A percentile compares a stretch with the other conserved stretches of the same genome.
These are phyloP conservation scores for Epichloe scottii DNA, from an alignment of 2,329 filamentous ascomycete genomes.

Conservation along the genomic window DNA sequence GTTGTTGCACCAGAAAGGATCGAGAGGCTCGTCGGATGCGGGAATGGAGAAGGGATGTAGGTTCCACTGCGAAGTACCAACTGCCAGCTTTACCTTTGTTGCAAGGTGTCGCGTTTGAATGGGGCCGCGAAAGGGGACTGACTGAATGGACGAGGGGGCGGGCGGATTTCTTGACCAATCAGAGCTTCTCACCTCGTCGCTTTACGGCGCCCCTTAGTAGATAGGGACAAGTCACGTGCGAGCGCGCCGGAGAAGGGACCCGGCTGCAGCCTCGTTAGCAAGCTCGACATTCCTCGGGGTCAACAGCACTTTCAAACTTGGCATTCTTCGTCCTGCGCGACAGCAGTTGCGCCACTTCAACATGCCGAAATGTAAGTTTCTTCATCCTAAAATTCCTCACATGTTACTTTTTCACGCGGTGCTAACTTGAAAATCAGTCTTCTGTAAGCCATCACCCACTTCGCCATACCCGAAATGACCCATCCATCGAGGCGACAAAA, in stretches of 20 bases:
- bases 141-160: background rate
- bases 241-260: no score
- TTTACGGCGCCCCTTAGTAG: background rate
- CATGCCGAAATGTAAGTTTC: constrained; percentile 8
- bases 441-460: constrained; percentile 12
- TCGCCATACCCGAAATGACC: background rate
- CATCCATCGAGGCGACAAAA: constrained; percentile 3
- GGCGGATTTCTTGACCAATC: background rate
- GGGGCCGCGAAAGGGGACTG: background rate
- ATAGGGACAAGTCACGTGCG: background rate
- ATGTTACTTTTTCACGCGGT: background rate
- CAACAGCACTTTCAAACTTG: no score
- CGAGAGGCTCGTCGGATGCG: background rate
- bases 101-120: constrained; percentile 7
- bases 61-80: background rate
- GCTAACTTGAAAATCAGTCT: constrained; percentile 12
- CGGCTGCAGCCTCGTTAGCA: no score
- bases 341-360: background rate
- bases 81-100: background rate
- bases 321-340: background rate
- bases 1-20: background rate
- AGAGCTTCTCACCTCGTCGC: background rate
- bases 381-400: no score
- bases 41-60: background rate
- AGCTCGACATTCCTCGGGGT: no score